A percentile compares a stretch with the other conserved stretches of the same genome.
phyloP scores from a whole-genome alignment of 176 grass and related monocot genomes.

The Oropetium thomaeum region DNA sequence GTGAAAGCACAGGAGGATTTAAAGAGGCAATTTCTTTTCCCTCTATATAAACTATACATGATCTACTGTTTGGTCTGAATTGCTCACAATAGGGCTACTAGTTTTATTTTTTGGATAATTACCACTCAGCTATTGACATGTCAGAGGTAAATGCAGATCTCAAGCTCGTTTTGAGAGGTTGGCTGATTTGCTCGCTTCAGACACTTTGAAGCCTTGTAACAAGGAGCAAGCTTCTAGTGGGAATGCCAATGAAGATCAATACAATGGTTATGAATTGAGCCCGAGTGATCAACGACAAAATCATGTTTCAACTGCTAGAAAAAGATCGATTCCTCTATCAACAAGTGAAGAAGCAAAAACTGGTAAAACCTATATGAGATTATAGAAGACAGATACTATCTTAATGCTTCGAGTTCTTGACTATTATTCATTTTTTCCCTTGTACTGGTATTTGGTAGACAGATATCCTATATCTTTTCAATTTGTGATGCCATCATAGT shows the following conservation, averaged over 20 bases:
- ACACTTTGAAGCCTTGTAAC: conserved; percentile 44
- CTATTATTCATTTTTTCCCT: not conserved
- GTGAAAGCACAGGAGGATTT: conserved; percentile 71
- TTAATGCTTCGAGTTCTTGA: conserved; percentile 5
- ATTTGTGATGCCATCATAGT: not conserved
- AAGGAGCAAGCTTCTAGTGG: conserved; percentile 60
- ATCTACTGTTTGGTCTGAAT: conserved; percentile 6
- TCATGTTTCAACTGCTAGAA: conserved; percentile 44
- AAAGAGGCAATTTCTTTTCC: conserved; percentile 59
- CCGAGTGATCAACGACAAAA: conserved; percentile 46
- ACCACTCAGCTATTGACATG: not conserved
- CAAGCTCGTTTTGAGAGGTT: conserved; percentile 70
- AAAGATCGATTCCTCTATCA: conserved; percentile 43
- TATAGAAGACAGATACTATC: not conserved
- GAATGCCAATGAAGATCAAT: conserved; percentile 51
- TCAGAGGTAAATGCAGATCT: conserved; percentile 45
- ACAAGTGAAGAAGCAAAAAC: conserved; percentile 58
- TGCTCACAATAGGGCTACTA: not conserved
- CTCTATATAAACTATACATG: conserved; percentile 7
- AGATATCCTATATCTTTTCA: not conserved
- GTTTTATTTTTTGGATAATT: conserved; percentile 19
- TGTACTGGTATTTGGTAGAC: not conserved
- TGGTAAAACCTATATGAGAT: conserved; percentile 45
- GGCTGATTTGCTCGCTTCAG: conserved; percentile 59
- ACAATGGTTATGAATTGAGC: conserved; percentile 59